These are phyloP conservation scores for Chalaropsis ovoidea DNA, from an alignment of 2,329 filamentous ascomycete species.

Conservation along the genomic window DNA sequence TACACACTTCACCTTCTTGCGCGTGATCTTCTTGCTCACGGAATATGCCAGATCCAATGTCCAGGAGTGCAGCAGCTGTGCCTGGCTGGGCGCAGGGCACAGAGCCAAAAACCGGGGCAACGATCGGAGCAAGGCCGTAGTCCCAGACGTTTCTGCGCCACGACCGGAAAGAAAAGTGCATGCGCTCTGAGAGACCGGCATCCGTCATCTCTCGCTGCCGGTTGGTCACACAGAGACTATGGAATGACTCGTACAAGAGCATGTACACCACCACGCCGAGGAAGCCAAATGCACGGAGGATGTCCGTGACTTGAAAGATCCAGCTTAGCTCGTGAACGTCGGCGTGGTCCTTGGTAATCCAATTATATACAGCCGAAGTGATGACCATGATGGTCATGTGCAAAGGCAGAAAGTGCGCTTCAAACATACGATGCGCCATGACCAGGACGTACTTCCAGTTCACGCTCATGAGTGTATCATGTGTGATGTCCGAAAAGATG, in stretches of 20 bases:
- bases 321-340: constrained; percentile 47
- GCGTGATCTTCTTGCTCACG: constrained; percentile 58
- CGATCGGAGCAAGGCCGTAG: constrained; percentile 55
- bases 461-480: constrained; percentile 42
- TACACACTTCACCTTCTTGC: constrained; percentile 28
- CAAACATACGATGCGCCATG: constrained; percentile 58
- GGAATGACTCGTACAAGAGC: constrained; percentile 57
- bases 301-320: constrained; percentile 51
- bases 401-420: constrained; percentile 61
- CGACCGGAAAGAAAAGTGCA: constrained; percentile 53
- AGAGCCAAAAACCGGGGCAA: constrained; percentile 57
- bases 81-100: constrained; percentile 58
- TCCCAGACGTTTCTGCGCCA: constrained; percentile 50
- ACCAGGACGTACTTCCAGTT: constrained; percentile 48
- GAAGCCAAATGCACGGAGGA: constrained; percentile 52
- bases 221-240: constrained; percentile 48
- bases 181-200: constrained; percentile 53
- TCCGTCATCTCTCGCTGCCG: constrained; percentile 57
- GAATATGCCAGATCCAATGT: constrained; percentile 59
- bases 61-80: constrained; percentile 60
- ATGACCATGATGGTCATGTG: constrained; percentile 57
- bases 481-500: constrained; percentile 46
- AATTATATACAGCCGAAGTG: constrained; percentile 50
- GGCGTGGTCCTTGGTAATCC: constrained; percentile 41
- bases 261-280: constrained; percentile 54